Evolutionary conservation across 2,329 filamentous ascomycete genomes (phyloP), one percentile per base, ranked within the genome.

Genomic region (Pezicula carpinea): DNA sequence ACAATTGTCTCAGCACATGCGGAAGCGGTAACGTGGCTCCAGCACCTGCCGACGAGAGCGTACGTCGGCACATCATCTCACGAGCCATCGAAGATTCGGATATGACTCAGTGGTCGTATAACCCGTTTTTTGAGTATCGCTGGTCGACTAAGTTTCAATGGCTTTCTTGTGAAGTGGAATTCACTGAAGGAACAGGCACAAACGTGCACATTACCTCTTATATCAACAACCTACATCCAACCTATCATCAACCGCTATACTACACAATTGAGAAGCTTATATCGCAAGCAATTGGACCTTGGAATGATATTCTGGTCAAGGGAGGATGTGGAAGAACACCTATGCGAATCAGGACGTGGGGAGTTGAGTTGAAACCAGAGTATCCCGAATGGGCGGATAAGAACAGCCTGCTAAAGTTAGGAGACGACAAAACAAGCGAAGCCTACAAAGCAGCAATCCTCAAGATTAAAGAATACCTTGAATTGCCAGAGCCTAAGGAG

Each of bases 71-170:
- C 19, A 19, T 10, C 7, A 15, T 36, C 4, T n/a, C n/a, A 5
- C 34, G 7, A 22, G 6, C 14, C 5, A 7, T 22, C 15, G 3
- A 36, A 44, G n/a, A 19, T 19, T 29, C 22, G 46, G 32, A 3
- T 17, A n/a, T n/a, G n/a, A n/a, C n/a, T n/a, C n/a, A n/a, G n/a
- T n/a, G n/a, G n/a, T n/a, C n/a, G n/a, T n/a, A n/a, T n/a, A n/a
- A n/a, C n/a, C n/a, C n/a, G n/a, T n/a, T n/a, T n/a, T n/a, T n/a
- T n/a, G n/a, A 39, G 29, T 22, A 46, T 10, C 56, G 29, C 29
- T 67, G 58, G 58, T 66, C 69, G 26, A 55, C 58, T 0, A 47
- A 55, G 1, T 72, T 66, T 48, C 71, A 77, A 54, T 71, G 71
- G 64, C 59, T 74, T 5, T 67, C 70, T 2, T 56, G 58, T 5